phyloP scores from a whole-genome alignment of 139 green algal species.

The Pseudopediastrum boryanum region DNA sequence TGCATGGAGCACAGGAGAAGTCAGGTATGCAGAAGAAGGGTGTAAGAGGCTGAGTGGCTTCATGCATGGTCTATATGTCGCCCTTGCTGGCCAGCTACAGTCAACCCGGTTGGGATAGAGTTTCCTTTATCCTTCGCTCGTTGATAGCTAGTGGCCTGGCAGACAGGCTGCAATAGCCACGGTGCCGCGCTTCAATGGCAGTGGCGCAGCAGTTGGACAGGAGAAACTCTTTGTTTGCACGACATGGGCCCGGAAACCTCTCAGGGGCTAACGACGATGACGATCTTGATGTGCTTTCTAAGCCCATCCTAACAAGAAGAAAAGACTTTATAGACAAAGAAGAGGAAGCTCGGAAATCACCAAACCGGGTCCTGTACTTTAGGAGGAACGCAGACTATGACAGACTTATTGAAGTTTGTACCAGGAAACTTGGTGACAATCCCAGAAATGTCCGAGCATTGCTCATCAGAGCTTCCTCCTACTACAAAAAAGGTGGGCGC shows the following conservation, averaged over 20 bases:
- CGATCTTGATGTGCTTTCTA: conserved; percentile 20
- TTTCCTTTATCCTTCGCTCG: too few species aligned
- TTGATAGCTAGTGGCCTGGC: too few species aligned
- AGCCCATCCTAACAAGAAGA: conserved; percentile 16
- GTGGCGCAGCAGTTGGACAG: too few species aligned
- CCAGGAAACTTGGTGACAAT: conserved; percentile 48
- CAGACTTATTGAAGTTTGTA: conserved; percentile 59
- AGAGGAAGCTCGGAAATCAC: conserved; percentile 41
- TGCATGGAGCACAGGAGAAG: too few species aligned
- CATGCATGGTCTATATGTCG: too few species aligned
- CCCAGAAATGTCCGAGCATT: conserved; percentile 56
- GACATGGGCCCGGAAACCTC: neutral
- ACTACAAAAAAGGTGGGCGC: conserved; percentile 59
- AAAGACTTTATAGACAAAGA: conserved; percentile 46
- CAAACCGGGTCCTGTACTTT: conserved; percentile 52
- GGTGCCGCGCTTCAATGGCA: neutral
- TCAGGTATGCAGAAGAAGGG: too few species aligned
- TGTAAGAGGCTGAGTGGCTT: too few species aligned
- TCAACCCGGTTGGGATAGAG: too few species aligned
- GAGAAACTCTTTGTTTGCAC: neutral
- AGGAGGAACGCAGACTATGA: conserved; percentile 58
- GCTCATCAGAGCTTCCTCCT: conserved; percentile 62
- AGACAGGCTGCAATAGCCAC: neutral
- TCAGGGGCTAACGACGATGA: neutral
- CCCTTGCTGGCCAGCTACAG: too few species aligned